Percentiles rank a stretch among this genome's conserved stretches.
phyloP scores from a whole-genome alignment of 2,329 filamentous ascomycete species.

The Trichoderma sp. region DNA sequence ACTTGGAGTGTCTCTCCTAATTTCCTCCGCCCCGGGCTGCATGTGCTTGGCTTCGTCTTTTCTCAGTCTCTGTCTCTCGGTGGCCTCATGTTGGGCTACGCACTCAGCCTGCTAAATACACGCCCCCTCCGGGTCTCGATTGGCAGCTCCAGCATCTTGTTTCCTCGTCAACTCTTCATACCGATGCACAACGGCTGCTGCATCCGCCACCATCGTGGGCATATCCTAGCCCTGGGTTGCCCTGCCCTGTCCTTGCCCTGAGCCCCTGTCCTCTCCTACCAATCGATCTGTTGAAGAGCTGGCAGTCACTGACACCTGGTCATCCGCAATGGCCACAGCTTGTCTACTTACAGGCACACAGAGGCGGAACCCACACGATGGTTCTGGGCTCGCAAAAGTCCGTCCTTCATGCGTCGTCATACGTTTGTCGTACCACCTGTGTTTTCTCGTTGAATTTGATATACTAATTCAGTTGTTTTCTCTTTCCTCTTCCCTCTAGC shows the following conservation, averaged over 20 bases:
- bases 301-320: neutral
- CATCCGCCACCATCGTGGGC: neutral
- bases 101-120: neutral
- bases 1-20: neutral
- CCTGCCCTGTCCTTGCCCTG: neutral
- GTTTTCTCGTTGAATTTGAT: neutral
- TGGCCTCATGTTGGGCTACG: neutral
- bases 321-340: neutral
- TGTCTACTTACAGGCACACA: neutral
- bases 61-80: neutral
- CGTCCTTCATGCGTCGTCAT: neutral
- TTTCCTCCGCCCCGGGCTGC: neutral
- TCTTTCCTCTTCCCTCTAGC: neutral
- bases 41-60: neutral
- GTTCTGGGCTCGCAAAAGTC: neutral
- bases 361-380: neutral
- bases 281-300: neutral
- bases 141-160: neutral
- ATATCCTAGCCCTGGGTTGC: neutral
- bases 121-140: neutral
- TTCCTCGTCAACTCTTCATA: neutral
- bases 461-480: neutral
- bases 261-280: neutral
- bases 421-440: neutral
- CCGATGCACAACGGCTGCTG: neutral